phyloP scores from a whole-genome alignment of 495 filamentous ascomycete species.

The Talaromyces adpressus region DNA sequence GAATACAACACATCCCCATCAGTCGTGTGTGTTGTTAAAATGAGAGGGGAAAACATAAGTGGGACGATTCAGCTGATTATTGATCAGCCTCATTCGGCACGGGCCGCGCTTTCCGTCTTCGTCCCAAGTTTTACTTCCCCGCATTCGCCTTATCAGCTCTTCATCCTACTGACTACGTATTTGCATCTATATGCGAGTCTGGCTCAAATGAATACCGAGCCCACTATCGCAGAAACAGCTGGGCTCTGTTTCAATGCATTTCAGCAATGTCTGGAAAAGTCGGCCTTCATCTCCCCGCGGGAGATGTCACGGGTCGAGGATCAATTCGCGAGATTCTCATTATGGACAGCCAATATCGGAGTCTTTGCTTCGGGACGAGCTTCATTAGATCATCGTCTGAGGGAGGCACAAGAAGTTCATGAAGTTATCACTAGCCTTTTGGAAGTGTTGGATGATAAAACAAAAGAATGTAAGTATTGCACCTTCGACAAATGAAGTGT shows the following conservation, averaged over 20 bases:
- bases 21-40: neutral
- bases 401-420: neutral
- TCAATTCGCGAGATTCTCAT: neutral
- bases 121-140: neutral
- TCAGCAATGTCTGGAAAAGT: neutral
- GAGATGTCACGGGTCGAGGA: constrained; percentile 1
- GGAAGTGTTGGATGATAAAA: neutral
- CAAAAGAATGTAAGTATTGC: neutral
- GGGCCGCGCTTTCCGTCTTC: neutral
- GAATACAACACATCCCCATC: neutral
- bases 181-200: neutral
- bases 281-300: neutral
- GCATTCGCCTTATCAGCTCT: neutral
- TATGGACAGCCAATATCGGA: neutral
- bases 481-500: no score
- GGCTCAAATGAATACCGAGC: neutral
- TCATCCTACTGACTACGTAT: neutral
- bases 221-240: neutral
- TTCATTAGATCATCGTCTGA: neutral
- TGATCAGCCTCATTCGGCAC: neutral
- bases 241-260: neutral
- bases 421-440: neutral
- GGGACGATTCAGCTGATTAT: neutral
- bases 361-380: neutral
- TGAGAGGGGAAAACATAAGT: neutral